Evolutionary conservation across 2,329 filamentous ascomycete genomes (phyloP).

Genomic region (Rhynchosporium secalis): DNA sequence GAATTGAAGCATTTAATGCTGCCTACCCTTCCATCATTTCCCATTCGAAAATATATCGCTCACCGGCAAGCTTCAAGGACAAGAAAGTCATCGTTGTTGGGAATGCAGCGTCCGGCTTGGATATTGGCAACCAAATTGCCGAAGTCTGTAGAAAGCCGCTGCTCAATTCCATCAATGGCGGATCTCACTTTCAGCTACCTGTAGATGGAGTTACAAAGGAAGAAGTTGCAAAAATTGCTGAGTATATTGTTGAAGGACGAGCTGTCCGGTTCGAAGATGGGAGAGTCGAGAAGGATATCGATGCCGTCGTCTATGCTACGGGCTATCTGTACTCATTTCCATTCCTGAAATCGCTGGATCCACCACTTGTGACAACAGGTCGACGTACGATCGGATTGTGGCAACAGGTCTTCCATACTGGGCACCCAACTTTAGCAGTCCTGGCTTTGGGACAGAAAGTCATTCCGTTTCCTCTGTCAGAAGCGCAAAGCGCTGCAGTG

Average conservation of each 20-base stretch:
- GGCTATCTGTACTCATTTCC: conserved; percentile 86
- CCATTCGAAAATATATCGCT: conserved; percentile 81
- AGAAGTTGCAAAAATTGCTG: conserved; percentile 59
- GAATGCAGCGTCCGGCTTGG: conserved; percentile 79
- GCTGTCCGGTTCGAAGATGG: conserved; percentile 69
- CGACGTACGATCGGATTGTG: conserved; percentile 71
- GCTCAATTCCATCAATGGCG: conserved; percentile 62
- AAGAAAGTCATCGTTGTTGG: conserved; percentile 84
- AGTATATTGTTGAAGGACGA: conserved; percentile 53
- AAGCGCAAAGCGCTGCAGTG: conserved; percentile 76
- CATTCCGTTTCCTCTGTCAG: conserved; percentile 82
- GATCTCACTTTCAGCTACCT: conserved; percentile 42
- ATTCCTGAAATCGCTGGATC: conserved; percentile 56
- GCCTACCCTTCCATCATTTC: conserved; percentile 61
- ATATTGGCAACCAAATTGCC: conserved; percentile 78
- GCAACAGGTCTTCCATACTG: conserved; percentile 74
- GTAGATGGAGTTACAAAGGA: conserved; percentile 41
- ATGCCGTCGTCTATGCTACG: conserved; percentile 82
- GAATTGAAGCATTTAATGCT: conserved; percentile 59
- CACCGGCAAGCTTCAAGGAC: conserved; percentile 57
- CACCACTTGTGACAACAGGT: conserved; percentile 66
- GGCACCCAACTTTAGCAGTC: conserved; percentile 77
- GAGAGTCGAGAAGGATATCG: conserved; percentile 63
- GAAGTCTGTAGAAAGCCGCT: conserved; percentile 59
- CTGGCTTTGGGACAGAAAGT: conserved; percentile 74